Percentiles rank a stretch among this genome's conserved stretches.
Conservation (phyloP, 176 grass and related monocot genomes). For the Avena insularis region DNA sequence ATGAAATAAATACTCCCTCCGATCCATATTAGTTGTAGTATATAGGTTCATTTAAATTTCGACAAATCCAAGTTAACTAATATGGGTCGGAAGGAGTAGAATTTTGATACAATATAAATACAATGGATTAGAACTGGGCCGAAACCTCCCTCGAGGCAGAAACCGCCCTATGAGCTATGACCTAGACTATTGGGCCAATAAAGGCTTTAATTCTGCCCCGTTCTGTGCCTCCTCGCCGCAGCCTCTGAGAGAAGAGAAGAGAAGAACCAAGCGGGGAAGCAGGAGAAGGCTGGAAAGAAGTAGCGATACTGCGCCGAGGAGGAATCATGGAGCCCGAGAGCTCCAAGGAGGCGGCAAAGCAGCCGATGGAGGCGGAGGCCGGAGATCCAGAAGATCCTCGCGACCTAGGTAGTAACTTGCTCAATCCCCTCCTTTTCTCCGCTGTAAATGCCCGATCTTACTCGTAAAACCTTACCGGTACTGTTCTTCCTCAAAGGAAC, state of each 20-base stretch:
- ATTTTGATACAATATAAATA: no score
- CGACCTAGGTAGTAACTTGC: constrained; percentile 53
- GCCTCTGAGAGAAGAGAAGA: not conserved
- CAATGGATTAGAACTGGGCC: no score
- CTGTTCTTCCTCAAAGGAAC: not conserved
- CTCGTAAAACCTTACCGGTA: not conserved
- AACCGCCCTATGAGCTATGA: no score
- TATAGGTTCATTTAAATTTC: no score
- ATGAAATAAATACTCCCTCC: no score
- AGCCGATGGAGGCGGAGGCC: constrained; percentile 40
- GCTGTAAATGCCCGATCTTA: constrained; percentile 18
- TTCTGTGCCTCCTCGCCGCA: not conserved
- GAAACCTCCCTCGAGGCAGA: no score
- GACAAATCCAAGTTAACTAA: no score
- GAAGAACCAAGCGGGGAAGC: not conserved
- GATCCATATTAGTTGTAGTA: no score
- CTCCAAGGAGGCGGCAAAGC: constrained; percentile 36
- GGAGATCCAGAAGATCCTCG: constrained; percentile 26
- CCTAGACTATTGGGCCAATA: no score
- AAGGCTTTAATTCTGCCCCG: no score
- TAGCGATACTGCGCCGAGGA: not conserved
- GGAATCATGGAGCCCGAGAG: constrained; percentile 46
- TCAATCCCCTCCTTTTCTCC: not conserved
- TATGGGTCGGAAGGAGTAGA: no score
- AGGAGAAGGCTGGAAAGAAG: not conserved